Conservation (phyloP, 2,329 filamentous ascomycete genomes). For the Calonectria pseudoturangicola region DNA sequence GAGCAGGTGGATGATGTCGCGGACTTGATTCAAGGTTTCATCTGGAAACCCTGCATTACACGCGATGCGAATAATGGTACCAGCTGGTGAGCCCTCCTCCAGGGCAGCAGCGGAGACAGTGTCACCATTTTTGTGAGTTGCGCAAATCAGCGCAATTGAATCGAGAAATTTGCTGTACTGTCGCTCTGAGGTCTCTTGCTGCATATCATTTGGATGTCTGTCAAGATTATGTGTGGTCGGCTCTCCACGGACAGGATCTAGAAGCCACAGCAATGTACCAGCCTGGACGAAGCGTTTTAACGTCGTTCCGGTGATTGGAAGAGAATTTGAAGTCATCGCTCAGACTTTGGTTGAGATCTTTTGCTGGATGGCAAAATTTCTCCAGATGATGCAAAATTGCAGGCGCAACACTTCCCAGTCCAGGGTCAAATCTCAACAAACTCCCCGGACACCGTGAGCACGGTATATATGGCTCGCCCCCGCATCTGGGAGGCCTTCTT, state of each 20-base stretch:
- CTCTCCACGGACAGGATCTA: not conserved
- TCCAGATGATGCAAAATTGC: not conserved
- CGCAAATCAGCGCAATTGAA: not conserved
- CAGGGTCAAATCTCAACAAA: no score
- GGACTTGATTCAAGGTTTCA: not conserved
- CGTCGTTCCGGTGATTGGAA: not conserved
- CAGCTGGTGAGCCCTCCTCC: not conserved
- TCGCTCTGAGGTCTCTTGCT: not conserved
- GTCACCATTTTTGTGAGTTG: not conserved
- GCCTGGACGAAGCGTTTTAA: conserved; percentile 1
- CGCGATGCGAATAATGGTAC: not conserved
- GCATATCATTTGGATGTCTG: not conserved
- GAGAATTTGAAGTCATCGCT: not conserved
- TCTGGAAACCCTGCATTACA: not conserved
- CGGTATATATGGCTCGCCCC: not conserved
- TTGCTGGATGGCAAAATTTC: not conserved
- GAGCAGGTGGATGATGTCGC: not conserved
- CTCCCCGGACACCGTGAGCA: no score
- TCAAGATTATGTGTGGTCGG: not conserved
- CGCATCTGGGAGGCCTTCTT: not conserved
- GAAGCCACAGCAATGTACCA: not conserved
- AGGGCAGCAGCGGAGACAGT: not conserved
- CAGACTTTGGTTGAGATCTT: not conserved
- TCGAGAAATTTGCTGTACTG: not conserved
- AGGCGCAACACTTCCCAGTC: no score